These are phyloP conservation scores for Besnoitia besnoiti DNA, from an alignment of 169 alveolate genomes.

Conservation along the genomic window DNA sequence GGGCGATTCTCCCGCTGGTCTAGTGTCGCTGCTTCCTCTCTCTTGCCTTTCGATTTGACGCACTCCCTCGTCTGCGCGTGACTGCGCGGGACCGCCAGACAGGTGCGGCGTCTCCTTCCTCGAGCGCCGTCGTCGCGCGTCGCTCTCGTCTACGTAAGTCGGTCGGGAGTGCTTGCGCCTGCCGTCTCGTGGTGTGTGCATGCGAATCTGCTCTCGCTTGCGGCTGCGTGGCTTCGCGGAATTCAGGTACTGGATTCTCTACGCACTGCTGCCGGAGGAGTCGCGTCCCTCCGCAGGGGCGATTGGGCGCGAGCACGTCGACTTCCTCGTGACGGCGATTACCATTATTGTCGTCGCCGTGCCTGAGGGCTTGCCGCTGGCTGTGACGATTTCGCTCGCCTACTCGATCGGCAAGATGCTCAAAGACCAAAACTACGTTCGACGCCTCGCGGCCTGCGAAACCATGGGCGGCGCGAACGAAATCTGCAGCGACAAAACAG, in stretches of 20 bases:
- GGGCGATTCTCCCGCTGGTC: no score
- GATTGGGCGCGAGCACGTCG: conserved; percentile 47
- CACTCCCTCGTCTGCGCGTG: no score
- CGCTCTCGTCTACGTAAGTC: no score
- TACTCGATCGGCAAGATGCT: conserved; percentile 88
- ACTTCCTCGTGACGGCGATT: conserved; percentile 76
- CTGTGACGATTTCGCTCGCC: conserved; percentile 89
- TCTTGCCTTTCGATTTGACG: no score
- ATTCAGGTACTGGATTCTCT: conserved; percentile 53
- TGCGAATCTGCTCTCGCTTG: not conserved
- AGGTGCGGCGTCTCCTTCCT: no score
- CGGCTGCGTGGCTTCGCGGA: no score
- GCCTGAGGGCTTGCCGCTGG: conserved; percentile 95
- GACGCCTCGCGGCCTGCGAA: conserved; percentile 88
- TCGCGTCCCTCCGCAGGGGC: conserved; percentile 3
- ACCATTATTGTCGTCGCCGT: conserved; percentile 89
- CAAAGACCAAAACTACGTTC: conserved; percentile 67
- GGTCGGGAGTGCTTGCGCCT: no score
- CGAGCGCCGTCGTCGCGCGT: no score
- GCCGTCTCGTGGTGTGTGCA: no score
- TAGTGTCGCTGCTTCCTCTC: no score
- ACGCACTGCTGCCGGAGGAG: not conserved
- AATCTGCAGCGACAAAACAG: conserved; percentile 93
- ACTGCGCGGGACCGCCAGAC: no score
- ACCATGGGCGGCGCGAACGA: conserved; percentile 94